Conservation (phyloP, 306 rosid species). For the Pachyrhizus erosus region DNA sequence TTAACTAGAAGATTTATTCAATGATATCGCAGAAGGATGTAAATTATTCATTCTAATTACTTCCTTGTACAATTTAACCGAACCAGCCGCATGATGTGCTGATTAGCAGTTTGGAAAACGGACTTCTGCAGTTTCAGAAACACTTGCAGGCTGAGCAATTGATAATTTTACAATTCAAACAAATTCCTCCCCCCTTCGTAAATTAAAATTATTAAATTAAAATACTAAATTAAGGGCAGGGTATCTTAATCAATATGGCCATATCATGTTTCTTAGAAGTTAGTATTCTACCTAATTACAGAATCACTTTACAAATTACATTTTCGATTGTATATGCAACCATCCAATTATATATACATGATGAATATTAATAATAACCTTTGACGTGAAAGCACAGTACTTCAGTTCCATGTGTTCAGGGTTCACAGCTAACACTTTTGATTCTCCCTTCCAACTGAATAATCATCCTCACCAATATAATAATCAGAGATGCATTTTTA, state of each 20-base stretch:
- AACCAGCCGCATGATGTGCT: background rate
- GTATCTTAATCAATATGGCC: background rate
- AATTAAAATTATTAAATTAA: no score
- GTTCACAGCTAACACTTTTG: background rate
- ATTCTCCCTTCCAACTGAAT: background rate
- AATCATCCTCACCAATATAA: background rate
- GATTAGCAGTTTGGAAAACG: background rate
- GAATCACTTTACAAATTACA: background rate
- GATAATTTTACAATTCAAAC: background rate
- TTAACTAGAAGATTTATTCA: no score
- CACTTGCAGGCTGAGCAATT: background rate
- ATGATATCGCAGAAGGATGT: no score
- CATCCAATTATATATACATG: background rate
- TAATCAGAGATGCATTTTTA: background rate
- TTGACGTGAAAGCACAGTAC: background rate
- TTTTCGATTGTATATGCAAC: background rate
- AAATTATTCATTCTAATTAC: background rate
- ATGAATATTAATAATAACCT: background rate
- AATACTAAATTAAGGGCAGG: background rate
- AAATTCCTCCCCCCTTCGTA: background rate
- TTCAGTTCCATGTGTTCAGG: background rate
- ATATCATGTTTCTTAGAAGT: background rate
- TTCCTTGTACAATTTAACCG: no score
- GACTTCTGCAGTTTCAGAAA: background rate
- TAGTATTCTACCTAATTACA: background rate